Evolutionary conservation across 768 basidiomycete genomes (phyloP).

Genomic region (Termitomyces sp.): DNA sequence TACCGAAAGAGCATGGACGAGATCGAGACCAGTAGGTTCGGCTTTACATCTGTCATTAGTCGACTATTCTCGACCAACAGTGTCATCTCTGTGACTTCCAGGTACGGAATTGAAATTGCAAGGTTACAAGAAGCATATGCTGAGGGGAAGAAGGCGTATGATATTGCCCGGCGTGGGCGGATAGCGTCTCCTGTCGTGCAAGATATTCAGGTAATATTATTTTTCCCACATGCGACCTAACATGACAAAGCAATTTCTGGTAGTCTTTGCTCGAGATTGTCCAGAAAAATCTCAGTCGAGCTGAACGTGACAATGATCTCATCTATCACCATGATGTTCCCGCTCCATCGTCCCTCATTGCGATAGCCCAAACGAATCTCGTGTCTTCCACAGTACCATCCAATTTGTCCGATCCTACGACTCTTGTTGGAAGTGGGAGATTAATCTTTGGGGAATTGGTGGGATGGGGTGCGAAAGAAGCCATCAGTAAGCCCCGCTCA

Average conservation of each 20-base stretch:
- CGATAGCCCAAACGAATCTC: conserved; percentile 61
- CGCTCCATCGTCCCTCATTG: conserved; percentile 56
- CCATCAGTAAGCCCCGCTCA: conserved; percentile 59
- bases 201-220: conserved; percentile 64
- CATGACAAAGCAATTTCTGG: neutral
- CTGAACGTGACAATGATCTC: conserved; percentile 88
- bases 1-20: conserved; percentile 89
- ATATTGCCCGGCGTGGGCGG: conserved; percentile 55
- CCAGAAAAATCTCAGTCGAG: conserved; percentile 58
- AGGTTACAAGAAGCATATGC: conserved; percentile 64
- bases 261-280: conserved; percentile 79
- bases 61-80: neutral
- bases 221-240: neutral
- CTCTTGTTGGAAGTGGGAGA: conserved; percentile 43
- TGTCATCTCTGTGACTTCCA: conserved; percentile 21
- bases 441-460: conserved; percentile 72
- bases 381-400: conserved; percentile 53
- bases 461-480: conserved; percentile 83
- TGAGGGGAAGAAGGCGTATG: conserved; percentile 66
- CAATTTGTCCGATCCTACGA: conserved; percentile 53
- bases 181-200: conserved; percentile 60
- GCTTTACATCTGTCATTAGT: neutral
- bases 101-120: conserved; percentile 86
- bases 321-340: conserved; percentile 93
- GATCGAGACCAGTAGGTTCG: conserved; percentile 64